Evolutionary conservation across 257 asterid species (phyloP).

Genomic region (Nicotiana noctiflora): DNA sequence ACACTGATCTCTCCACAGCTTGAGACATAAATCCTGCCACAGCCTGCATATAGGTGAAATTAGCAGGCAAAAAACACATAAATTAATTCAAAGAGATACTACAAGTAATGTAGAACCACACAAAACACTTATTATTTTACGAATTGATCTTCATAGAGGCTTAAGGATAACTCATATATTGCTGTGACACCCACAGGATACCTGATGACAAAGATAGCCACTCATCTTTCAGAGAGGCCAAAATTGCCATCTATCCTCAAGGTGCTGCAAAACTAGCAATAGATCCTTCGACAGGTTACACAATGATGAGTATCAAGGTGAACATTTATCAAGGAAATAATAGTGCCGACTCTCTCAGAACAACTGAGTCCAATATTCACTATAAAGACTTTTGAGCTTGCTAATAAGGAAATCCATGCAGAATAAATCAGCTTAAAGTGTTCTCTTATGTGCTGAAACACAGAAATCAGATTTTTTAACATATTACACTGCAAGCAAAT

Average conservation of each 20-base stretch:
- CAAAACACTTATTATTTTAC: background rate
- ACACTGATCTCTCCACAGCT: constrained; percentile 34
- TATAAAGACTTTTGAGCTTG: background rate
- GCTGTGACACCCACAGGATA: background rate
- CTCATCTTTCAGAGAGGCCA: background rate
- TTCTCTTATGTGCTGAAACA: background rate
- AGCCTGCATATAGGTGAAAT: constrained; percentile 31
- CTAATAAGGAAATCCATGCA: background rate
- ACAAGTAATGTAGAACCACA: background rate
- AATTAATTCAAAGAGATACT: background rate
- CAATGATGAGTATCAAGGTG: background rate
- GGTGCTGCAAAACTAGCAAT: constrained; percentile 7
- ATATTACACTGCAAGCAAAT: background rate
- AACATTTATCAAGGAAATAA: background rate
- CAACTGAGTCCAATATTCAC: background rate
- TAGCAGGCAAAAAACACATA: constrained; percentile 3
- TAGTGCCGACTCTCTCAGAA: background rate
- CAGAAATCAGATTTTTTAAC: background rate
- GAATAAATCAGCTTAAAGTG: background rate
- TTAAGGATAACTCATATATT: background rate
- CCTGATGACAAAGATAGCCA: background rate
- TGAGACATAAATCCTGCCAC: constrained; percentile 55
- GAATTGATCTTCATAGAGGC: background rate
- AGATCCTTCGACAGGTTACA: background rate
- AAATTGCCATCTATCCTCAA: background rate